Percentiles rank a stretch among this genome's conserved stretches.
phyloP scores from a whole-genome alignment of 495 filamentous ascomycete genomes.

The Xylaria intraflava region DNA sequence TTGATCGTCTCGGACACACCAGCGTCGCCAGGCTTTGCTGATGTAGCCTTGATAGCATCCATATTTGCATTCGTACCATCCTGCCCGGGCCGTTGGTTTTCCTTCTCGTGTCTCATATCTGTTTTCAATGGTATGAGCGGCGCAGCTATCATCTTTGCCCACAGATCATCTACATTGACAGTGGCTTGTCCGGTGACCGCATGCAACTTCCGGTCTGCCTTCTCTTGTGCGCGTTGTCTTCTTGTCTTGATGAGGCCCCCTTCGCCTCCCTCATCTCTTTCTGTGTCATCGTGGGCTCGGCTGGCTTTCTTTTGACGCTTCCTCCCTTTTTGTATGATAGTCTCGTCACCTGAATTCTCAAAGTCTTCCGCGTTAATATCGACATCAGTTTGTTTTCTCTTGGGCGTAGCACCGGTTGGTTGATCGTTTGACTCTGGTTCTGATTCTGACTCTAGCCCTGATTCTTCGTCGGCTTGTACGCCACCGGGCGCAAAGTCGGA shows the following conservation, averaged over 20 bases:
- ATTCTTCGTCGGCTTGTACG: slow-evolving; percentile 41
- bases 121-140: slow-evolving; percentile 16
- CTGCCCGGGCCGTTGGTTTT: slow-evolving; percentile 10
- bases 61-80: background rate
- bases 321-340: slow-evolving; percentile 56
- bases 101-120: slow-evolving; percentile 16
- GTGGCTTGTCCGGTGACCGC: slow-evolving; percentile 63
- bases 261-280: slow-evolving; percentile 57
- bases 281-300: slow-evolving; percentile 35
- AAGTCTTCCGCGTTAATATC: slow-evolving; percentile 42
- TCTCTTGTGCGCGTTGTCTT: slow-evolving; percentile 55
- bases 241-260: slow-evolving; percentile 82
- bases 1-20: slow-evolving; percentile 52
- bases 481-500: slow-evolving; percentile 64
- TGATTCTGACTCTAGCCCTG: slow-evolving; percentile 31
- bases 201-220: slow-evolving; percentile 57
- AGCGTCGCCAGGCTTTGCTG: slow-evolving; percentile 6
- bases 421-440: slow-evolving; percentile 24
- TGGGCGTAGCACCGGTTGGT: slow-evolving; percentile 17
- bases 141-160: slow-evolving; percentile 66
- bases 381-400: slow-evolving; percentile 32
- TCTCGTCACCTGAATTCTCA: slow-evolving; percentile 73
- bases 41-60: slow-evolving; percentile 12
- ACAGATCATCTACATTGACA: slow-evolving; percentile 82
- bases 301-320: slow-evolving; percentile 51